Evolutionary conservation across 345 rosid species (phyloP), one percentile per base, ranked within the genome.

Genomic region (Leavenworthia alabamica): DNA sequence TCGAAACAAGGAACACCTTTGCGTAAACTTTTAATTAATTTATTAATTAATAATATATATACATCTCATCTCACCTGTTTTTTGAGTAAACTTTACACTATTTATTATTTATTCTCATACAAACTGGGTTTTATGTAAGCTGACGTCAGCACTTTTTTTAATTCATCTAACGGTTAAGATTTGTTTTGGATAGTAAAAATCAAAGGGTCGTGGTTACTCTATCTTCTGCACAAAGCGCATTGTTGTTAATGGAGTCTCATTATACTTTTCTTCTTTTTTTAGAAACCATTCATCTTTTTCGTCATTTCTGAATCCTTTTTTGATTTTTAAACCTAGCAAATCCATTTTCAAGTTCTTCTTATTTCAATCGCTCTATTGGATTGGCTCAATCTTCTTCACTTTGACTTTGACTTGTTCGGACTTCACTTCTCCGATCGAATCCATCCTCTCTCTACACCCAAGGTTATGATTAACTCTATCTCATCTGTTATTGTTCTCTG

Each of bases 331-430:
- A 20, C 22, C 22, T 20, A 20, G 22, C 22, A 20, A 20, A 20
- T 20, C 22, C 22, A n/a, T 20, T 20, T 20, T 20, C 22, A 20
- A 20, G 22, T 20, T 20, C 22, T 11, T 19, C 17, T 39, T 3
- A 36, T 3, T 9, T 1, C 27, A 43, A 39, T 49, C 29, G 28
- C 29, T 51, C 12, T 13, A 11, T 53, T 33, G 29, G 20, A 53
- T 33, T 53, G 29, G 29, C 31, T 54, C 17, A 19, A 11, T 53
- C 42, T 36, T 48, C 48, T 37, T 49, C 67, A 36, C 67, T 62
- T 64, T 27, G 37, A 50, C 56, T 50, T 65, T 54, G 62, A 65
- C 70, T 65, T 32, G 62, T 45, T 54, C 53, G 9, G 43, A 65
- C 70, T 33, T 15, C 61, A 53, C 53, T 63, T 50, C 50, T 40